phyloP scores from a whole-genome alignment of 1,139 yeast genomes.

The Nakaseomyces sp. region DNA sequence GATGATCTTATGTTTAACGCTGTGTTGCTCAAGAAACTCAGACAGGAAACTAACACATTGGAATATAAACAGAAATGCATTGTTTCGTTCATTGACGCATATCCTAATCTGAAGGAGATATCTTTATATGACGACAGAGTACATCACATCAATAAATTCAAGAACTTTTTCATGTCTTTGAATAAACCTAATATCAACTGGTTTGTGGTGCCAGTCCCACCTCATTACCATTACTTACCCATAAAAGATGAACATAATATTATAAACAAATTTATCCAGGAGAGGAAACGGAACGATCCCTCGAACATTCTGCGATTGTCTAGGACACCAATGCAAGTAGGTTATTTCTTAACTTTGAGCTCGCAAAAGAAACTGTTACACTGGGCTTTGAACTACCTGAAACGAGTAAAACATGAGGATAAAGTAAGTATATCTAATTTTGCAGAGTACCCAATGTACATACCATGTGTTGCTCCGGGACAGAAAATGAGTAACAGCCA shows the following conservation, averaged over 20 bases:
- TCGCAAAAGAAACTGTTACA: constrained; percentile 13
- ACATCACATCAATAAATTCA: constrained; percentile 33
- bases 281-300: background rate
- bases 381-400: constrained; percentile 10
- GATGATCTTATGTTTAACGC: constrained; percentile 33
- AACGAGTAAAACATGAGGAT: constrained; percentile 7
- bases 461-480: constrained; percentile 15
- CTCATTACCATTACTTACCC: constrained; percentile 7
- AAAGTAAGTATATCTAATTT: constrained; percentile 6
- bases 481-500: background rate
- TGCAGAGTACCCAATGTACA: constrained; percentile 17
- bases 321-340: constrained; percentile 15
- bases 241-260: background rate
- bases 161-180: constrained; percentile 23
- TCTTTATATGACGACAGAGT: constrained; percentile 38
- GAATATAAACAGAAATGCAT: constrained; percentile 34
- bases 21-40: constrained; percentile 32
- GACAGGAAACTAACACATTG: constrained; percentile 27
- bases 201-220: constrained; percentile 19
- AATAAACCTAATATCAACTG: constrained; percentile 12
- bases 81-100: constrained; percentile 31
- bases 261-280: background rate
- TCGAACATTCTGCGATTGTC: background rate
- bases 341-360: constrained; percentile 15
- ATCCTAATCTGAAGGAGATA: constrained; percentile 28